These are phyloP conservation scores for Blastocystis sp. DNA, from an alignment of 352 stramenopile species.

Conservation along the genomic window DNA sequence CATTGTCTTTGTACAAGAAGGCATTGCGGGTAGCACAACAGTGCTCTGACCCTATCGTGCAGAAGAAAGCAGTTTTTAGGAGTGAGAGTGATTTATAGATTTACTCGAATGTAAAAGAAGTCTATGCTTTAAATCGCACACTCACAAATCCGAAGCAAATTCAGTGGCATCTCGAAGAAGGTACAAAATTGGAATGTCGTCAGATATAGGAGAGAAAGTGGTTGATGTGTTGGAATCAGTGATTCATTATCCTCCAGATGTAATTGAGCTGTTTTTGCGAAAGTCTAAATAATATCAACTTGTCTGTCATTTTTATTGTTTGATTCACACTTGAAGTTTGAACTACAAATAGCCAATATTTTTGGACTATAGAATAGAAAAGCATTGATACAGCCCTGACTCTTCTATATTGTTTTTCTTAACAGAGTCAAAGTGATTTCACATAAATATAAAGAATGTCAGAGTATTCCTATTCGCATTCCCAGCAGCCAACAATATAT, in stretches of 20 bases:
- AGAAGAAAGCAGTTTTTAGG: not conserved
- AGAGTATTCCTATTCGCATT: not conserved
- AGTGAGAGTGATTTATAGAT: not conserved
- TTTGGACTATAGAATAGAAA: not conserved
- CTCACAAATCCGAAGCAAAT: not conserved
- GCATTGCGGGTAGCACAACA: not conserved
- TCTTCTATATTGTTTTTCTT: not conserved
- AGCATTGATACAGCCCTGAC: not conserved
- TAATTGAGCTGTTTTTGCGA: not conserved
- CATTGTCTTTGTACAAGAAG: not conserved
- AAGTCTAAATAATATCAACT: not conserved
- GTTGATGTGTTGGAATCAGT: not conserved
- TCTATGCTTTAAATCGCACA: not conserved
- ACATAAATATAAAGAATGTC: not conserved
- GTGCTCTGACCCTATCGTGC: not conserved
- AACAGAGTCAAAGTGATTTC: not conserved
- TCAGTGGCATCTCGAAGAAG: not conserved
- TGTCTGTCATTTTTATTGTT: not conserved
- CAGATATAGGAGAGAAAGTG: not conserved
- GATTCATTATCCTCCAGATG: not conserved
- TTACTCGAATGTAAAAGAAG: not conserved
- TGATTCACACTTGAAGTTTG: not conserved
- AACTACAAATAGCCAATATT: not conserved
- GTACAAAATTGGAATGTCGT: not conserved
- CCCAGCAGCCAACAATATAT: not conserved